Conservation (phyloP, 2,329 filamentous ascomycete genomes). For the Hypoxylon sp. region DNA sequence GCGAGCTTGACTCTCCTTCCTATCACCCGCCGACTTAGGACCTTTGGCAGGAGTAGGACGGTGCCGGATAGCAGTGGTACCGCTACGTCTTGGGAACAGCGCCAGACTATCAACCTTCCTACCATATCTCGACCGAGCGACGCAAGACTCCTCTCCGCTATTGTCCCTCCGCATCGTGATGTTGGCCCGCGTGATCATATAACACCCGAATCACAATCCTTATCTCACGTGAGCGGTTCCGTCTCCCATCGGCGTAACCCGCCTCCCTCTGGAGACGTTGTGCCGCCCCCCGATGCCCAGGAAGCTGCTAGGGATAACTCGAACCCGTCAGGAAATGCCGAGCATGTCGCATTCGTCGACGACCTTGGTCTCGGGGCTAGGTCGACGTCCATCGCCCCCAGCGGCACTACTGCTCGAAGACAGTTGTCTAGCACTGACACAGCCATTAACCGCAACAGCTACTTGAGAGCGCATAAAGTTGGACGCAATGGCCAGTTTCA, state of each 20-base stretch:
- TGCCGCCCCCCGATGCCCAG: not conserved
- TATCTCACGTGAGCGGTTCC: not conserved
- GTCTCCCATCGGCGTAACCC: conserved; percentile 5
- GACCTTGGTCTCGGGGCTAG: conserved; percentile 29
- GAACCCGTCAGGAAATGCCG: conserved; percentile 19
- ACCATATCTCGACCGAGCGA: conserved; percentile 47
- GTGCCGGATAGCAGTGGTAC: conserved; percentile 9
- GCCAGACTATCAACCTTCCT: conserved; percentile 16
- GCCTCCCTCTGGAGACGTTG: not conserved
- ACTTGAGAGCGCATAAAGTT: conserved; percentile 58
- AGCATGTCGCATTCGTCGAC: conserved; percentile 49
- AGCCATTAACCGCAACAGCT: conserved; percentile 45
- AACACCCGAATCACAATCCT: not conserved
- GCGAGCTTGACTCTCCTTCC: conserved; percentile 50
- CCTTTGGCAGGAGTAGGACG: conserved; percentile 44
- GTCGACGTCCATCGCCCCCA: conserved; percentile 45
- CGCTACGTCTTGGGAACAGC: conserved; percentile 19
- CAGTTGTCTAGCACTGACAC: conserved; percentile 34
- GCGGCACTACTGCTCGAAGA: conserved; percentile 37
- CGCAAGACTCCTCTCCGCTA: conserved; percentile 39
- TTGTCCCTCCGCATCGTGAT: conserved; percentile 36
- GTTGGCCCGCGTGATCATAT: not conserved
- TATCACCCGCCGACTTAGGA: conserved; percentile 48
- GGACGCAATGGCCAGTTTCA: conserved; percentile 53
- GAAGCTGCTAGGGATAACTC: conserved; percentile 9